A percentile compares a stretch with the other conserved stretches of the same genome.
Conservation (phyloP, 805 yeast species). For the Myxozyma melibiosi region DNA sequence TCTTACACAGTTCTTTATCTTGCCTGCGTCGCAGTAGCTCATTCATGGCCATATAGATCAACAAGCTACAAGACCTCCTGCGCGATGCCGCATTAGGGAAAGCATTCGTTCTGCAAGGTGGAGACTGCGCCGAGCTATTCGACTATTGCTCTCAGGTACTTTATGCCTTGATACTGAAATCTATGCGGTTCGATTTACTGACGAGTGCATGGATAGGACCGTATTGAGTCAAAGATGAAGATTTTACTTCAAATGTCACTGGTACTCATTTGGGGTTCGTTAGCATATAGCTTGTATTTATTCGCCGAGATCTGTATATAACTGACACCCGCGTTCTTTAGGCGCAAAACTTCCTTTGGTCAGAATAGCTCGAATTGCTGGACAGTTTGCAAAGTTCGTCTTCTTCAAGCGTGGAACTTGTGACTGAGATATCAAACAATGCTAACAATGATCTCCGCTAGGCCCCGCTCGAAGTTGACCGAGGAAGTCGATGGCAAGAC, state of each 20-base stretch:
- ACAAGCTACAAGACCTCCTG: conserved; percentile 41
- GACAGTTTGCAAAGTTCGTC: conserved; percentile 47
- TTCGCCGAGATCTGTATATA: not conserved
- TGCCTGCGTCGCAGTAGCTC: not conserved
- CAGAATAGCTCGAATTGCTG: conserved; percentile 49
- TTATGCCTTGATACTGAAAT: not conserved
- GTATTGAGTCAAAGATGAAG: conserved; percentile 48
- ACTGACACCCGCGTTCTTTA: not conserved
- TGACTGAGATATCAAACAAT: not conserved
- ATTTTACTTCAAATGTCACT: conserved; percentile 49
- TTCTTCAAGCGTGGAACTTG: not conserved
- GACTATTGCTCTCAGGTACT: conserved; percentile 45
- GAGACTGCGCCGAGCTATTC: conserved; percentile 50
- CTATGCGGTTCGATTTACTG: not conserved
- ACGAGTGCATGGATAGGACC: conserved; percentile 11
- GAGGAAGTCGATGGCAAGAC: conserved; percentile 46
- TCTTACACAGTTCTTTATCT: not conserved
- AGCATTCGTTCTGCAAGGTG: conserved; percentile 50
- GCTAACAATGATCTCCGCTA: not conserved
- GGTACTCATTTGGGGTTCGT: conserved; percentile 47
- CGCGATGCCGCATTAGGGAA: conserved; percentile 48
- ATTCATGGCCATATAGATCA: conserved; percentile 34
- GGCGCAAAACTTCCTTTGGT: conserved; percentile 46
- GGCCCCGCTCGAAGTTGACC: conserved; percentile 48
- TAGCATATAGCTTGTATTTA: not conserved